These are phyloP conservation scores for Dendrobium officinale DNA, from an alignment of 106 monocot species.

Conservation along the genomic window DNA sequence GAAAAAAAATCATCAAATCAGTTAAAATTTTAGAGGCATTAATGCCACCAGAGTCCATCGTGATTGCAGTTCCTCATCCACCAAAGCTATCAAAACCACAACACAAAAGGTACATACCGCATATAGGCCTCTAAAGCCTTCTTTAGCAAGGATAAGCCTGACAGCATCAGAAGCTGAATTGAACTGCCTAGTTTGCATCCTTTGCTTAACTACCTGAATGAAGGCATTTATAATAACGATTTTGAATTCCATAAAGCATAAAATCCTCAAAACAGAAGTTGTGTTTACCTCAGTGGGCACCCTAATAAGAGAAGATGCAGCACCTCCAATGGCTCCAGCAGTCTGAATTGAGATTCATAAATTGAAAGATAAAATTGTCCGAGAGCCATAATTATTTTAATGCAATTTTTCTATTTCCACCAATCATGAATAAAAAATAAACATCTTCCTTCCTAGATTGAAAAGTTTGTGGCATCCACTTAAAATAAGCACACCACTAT, in stretches of 20 bases:
- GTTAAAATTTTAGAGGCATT: neutral
- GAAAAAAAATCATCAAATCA: neutral
- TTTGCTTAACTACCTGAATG: conserved; percentile 90
- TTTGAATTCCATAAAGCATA: neutral
- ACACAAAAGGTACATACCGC: conserved; percentile 43
- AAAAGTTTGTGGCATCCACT: no score
- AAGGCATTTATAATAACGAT: neutral
- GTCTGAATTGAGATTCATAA: conserved; percentile 31
- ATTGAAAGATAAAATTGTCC: neutral
- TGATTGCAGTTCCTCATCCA: neutral
- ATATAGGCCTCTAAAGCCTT: conserved; percentile 90
- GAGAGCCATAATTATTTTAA: neutral
- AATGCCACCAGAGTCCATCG: neutral
- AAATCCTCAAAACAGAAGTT: neutral
- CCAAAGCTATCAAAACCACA: neutral
- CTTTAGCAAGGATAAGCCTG: conserved; percentile 76
- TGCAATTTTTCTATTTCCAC: neutral
- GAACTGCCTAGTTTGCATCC: conserved; percentile 97
- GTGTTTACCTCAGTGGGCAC: conserved; percentile 87
- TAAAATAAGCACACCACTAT: no score
- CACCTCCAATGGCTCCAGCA: conserved; percentile 90
- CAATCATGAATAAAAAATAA: neutral
- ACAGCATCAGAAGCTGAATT: conserved; percentile 78
- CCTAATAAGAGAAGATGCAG: conserved; percentile 87
- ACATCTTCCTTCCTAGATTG: no score